Percentiles rank a stretch among this genome's conserved stretches.
Conservation (phyloP, 2,329 filamentous ascomycete genomes). For the Fusarium pseudonygamai region DNA sequence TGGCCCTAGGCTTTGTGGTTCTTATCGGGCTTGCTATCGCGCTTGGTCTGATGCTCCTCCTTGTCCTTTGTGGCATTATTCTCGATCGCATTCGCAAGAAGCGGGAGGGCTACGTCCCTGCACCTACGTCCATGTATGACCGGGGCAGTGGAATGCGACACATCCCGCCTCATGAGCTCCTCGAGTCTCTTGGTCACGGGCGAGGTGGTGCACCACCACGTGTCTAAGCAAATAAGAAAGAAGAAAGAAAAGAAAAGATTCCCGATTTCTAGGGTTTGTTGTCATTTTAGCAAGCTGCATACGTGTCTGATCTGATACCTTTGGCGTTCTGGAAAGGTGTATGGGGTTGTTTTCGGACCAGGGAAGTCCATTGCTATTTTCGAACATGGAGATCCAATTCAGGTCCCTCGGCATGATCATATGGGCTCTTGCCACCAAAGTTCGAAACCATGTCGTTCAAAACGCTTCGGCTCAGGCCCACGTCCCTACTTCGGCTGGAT, state of each 20-base stretch:
- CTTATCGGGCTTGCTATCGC: conserved; percentile 83
- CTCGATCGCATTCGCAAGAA: conserved; percentile 80
- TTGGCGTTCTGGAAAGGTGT: conserved; percentile 52
- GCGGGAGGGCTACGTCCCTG: conserved; percentile 82
- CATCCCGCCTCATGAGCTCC: conserved; percentile 69
- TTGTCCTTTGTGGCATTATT: conserved; percentile 78
- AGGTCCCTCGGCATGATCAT: conserved; percentile 25
- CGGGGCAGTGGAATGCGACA: conserved; percentile 66
- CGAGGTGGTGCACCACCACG: conserved; percentile 61
- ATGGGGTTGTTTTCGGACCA: conserved; percentile 35
- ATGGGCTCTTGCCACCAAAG: conserved; percentile 7
- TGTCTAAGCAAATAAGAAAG: conserved; percentile 51
- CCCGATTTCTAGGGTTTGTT: conserved; percentile 20
- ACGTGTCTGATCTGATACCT: conserved; percentile 42
- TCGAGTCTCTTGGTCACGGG: conserved; percentile 62
- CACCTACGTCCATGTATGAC: conserved; percentile 73
- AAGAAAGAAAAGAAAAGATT: neutral
- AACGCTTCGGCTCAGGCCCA: conserved; percentile 18
- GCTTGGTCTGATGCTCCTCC: conserved; percentile 78
- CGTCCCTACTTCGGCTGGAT: conserved; percentile 38
- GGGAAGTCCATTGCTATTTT: conserved; percentile 32
- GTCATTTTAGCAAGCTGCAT: conserved; percentile 45
- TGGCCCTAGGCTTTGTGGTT: conserved; percentile 80
- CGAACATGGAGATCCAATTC: conserved; percentile 21
- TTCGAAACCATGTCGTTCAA: conserved; percentile 12